These are phyloP conservation scores for Cladobotryum mycophilum DNA, from an alignment of 2,329 filamentous ascomycete species.

Conservation along the genomic window DNA sequence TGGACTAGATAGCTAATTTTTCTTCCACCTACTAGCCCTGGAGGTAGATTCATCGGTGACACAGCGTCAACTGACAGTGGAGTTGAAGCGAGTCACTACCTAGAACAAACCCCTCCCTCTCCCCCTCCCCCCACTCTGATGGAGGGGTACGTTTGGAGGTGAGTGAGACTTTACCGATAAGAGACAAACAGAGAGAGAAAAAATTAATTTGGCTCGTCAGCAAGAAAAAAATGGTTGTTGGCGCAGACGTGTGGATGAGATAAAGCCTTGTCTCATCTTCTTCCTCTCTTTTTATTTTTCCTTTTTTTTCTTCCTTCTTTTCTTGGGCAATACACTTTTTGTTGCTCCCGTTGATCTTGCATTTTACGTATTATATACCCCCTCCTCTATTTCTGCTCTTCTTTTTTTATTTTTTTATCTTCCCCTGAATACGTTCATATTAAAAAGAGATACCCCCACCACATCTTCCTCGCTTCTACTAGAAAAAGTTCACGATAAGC, in stretches of 20 bases:
- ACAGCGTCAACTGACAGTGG: too few relatives aligned
- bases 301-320: conserved; percentile 3
- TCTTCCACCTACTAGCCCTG: too few relatives aligned
- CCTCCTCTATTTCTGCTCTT: neutral
- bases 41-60: too few relatives aligned
- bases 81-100: too few relatives aligned
- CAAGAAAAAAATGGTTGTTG: neutral
- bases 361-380: neutral
- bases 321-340: conserved; percentile 15
- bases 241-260: neutral
- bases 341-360: conserved; percentile 6
- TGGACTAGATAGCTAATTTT: too few relatives aligned
- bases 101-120: too few relatives aligned
- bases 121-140: too few relatives aligned
- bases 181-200: too few relatives aligned
- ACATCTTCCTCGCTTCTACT: neutral
- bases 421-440: neutral
- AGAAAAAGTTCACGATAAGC: neutral
- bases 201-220: too few relatives aligned
- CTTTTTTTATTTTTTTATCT: conserved; percentile 1
- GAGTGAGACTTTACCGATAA: too few relatives aligned
- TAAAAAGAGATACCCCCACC: conserved; percentile 12
- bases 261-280: conserved; percentile 3
- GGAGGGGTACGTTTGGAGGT: too few relatives aligned
- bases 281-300: neutral